These are phyloP conservation scores for Puya raimondii DNA, from an alignment of 176 grass and related monocot genomes.

Conservation along the genomic window DNA sequence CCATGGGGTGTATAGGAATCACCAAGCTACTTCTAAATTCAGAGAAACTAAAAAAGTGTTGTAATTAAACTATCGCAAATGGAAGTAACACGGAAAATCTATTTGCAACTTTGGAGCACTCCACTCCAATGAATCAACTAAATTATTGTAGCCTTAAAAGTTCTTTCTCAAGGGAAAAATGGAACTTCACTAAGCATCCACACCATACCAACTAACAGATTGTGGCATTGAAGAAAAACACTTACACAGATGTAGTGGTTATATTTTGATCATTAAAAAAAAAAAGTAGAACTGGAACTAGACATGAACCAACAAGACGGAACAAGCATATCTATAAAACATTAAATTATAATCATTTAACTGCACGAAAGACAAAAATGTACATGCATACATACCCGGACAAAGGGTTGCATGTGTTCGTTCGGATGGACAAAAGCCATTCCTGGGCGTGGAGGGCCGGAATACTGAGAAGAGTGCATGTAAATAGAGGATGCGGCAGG, in stretches of 20 bases:
- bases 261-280: not conserved
- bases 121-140: too few species aligned
- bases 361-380: not conserved
- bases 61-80: not conserved
- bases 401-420: slow-evolving; percentile 43
- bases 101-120: too few species aligned
- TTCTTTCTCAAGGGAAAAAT: too few species aligned
- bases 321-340: not conserved
- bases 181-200: too few species aligned
- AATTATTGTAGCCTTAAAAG: too few species aligned
- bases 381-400: slow-evolving; percentile 34
- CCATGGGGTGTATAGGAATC: not conserved
- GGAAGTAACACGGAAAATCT: too few species aligned
- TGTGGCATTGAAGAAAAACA: not conserved
- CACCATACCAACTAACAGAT: not conserved
- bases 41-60: not conserved
- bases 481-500: slow-evolving; percentile 37
- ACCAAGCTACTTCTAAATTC: not conserved
- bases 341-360: not conserved
- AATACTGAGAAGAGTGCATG: slow-evolving; percentile 58
- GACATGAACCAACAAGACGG: not conserved
- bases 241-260: not conserved
- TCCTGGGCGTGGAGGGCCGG: slow-evolving; percentile 35
- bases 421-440: slow-evolving; percentile 52
- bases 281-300: not conserved